Conservation (phyloP, 73 alveolate genomes). For the Paramecium caudatum region DNA sequence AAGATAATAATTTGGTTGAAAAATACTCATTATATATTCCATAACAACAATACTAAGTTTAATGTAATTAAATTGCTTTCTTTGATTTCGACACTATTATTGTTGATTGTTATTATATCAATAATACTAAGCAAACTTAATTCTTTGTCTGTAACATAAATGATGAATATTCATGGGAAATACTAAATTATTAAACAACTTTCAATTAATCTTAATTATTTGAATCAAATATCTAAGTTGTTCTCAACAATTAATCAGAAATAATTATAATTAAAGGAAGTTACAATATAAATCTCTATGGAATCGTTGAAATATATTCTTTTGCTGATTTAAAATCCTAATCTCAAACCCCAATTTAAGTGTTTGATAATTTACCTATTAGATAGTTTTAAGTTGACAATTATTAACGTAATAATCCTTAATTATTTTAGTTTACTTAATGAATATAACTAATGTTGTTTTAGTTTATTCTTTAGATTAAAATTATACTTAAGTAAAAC, state of each 20-base stretch:
- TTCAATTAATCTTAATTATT: not conserved
- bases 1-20: not conserved
- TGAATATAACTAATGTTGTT: not conserved
- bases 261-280: not conserved
- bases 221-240: not conserved
- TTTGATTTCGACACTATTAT: not conserved
- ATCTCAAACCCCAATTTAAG: not conserved
- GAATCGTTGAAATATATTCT: constrained; percentile 5
- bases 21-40: constrained; percentile 35
- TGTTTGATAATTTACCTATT: not conserved
- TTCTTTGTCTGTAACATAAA: not conserved
- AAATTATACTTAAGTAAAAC: not conserved
- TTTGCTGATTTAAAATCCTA: not conserved
- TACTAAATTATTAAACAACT: not conserved
- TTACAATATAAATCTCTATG: not conserved
- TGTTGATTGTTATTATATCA: not conserved
- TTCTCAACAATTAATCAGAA: not conserved
- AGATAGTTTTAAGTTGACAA: not conserved
- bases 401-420: not conserved
- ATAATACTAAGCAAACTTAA: too few relatives aligned
- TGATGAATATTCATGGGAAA: not conserved
- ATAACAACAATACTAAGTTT: not conserved
- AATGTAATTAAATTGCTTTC: constrained; percentile 10
- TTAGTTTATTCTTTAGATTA: not conserved
- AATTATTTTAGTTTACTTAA: not conserved